Evolutionary conservation across 805 yeast species (phyloP).

Genomic region (Teunomyces stri): DNA sequence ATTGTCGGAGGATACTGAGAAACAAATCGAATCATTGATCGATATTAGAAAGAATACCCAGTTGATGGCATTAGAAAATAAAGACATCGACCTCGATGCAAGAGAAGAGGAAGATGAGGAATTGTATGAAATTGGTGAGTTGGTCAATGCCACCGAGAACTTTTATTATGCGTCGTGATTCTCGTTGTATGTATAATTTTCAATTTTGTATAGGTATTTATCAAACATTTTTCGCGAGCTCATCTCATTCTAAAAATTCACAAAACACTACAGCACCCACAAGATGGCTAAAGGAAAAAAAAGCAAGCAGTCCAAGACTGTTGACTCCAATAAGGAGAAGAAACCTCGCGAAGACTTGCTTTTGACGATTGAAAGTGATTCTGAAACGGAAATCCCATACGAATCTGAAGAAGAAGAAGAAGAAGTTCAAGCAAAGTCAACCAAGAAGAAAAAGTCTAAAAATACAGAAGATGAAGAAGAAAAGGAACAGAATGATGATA

Average conservation of each 20-base stretch:
- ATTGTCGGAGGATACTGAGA: constrained; percentile 36
- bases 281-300: constrained; percentile 11
- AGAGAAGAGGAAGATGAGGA: constrained; percentile 28
- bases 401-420: constrained; percentile 27
- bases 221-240: constrained; percentile 2
- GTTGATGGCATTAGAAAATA: constrained; percentile 34
- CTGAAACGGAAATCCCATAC: constrained; percentile 42
- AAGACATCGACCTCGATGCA: constrained; percentile 16
- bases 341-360: constrained; percentile 50
- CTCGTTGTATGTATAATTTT: background rate
- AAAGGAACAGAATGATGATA: constrained; percentile 44
- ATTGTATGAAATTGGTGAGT: constrained; percentile 25
- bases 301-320: background rate
- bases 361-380: constrained; percentile 77
- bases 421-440: constrained; percentile 44
- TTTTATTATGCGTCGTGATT: constrained; percentile 18
- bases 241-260: constrained; percentile 2
- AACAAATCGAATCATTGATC: constrained; percentile 31
- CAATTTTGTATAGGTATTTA: background rate
- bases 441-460: constrained; percentile 16
- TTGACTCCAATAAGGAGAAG: constrained; percentile 5
- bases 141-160: constrained; percentile 20
- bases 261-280: background rate
- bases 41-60: constrained; percentile 41
- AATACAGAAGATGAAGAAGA: constrained; percentile 23